phyloP scores from a whole-genome alignment of 495 filamentous ascomycete species.

The Podospora pseudoanserina region DNA sequence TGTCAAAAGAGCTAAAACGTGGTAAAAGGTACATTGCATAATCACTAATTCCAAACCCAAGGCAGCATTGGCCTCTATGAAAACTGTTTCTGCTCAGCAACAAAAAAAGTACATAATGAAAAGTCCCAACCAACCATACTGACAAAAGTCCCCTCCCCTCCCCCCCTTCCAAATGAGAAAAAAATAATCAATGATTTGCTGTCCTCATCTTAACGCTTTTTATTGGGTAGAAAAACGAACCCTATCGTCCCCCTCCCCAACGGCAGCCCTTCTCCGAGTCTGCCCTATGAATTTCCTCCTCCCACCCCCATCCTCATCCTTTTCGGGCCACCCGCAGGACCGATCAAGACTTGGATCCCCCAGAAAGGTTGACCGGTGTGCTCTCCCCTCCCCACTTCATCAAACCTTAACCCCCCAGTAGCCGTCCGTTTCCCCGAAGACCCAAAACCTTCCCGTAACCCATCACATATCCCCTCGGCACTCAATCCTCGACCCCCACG shows the following conservation, averaged over 20 bases:
- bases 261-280: not conserved
- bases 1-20: too few species aligned
- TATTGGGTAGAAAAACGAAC: not conserved
- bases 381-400: not conserved
- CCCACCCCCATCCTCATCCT: not conserved
- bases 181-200: not conserved
- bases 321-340: slow-evolving; percentile 1
- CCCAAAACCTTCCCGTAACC: not conserved
- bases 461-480: slow-evolving; percentile 6
- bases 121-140: not conserved
- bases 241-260: not conserved
- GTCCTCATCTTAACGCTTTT: not conserved
- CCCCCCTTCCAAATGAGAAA: not conserved
- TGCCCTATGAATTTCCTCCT: not conserved
- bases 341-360: not conserved
- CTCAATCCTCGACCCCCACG: slow-evolving; percentile 7
- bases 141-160: not conserved
- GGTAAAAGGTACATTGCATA: too few species aligned
- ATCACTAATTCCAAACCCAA: too few species aligned
- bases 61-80: too few species aligned
- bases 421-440: not conserved
- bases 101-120: not conserved
- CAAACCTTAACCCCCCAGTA: not conserved
- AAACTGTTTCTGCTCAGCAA: not conserved
- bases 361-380: not conserved